Percentiles rank a stretch among this genome's conserved stretches.
These are phyloP conservation scores for Allantophomopsis cytisporea DNA, from an alignment of 2,329 filamentous ascomycete species.

Conservation along the genomic window DNA sequence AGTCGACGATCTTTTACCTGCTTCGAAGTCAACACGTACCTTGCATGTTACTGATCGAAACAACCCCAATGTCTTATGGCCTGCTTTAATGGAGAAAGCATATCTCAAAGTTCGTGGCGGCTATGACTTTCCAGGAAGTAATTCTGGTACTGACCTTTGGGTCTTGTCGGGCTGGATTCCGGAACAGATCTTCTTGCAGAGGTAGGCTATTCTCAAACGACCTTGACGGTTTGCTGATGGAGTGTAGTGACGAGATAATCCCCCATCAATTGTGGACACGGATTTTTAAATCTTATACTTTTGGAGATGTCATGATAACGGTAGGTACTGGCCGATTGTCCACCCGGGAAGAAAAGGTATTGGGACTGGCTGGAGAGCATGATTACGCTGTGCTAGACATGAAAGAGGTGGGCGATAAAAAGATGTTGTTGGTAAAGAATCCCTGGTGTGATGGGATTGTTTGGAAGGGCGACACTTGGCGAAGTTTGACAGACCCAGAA, in stretches of 20 bases:
- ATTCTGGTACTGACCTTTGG: slow-evolving; percentile 90
- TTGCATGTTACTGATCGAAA: slow-evolving; percentile 81
- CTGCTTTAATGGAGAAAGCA: slow-evolving; percentile 86
- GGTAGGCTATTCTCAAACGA: slow-evolving; percentile 23
- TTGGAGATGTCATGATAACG: slow-evolving; percentile 75
- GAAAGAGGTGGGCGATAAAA: slow-evolving; percentile 45
- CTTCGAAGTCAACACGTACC: slow-evolving; percentile 59
- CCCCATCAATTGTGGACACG: slow-evolving; percentile 65
- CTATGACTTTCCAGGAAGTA: slow-evolving; percentile 96
- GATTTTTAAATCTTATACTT: slow-evolving; percentile 59
- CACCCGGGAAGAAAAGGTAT: slow-evolving; percentile 58
- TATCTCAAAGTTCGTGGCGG: slow-evolving; percentile 92
- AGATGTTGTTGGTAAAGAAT: slow-evolving; percentile 78
- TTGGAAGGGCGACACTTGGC: slow-evolving; percentile 42
- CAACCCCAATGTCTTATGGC: slow-evolving; percentile 76
- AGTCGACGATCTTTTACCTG: slow-evolving; percentile 79
- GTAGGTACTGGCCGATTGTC: slow-evolving; percentile 80
- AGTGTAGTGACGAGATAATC: slow-evolving; percentile 58
- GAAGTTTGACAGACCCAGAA: background rate
- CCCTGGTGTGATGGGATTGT: slow-evolving; percentile 79
- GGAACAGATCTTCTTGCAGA: slow-evolving; percentile 84
- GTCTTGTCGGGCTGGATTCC: slow-evolving; percentile 93
- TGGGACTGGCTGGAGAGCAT: slow-evolving; percentile 80
- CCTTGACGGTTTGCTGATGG: background rate
- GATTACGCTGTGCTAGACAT: slow-evolving; percentile 88